Percentiles rank a stretch among this genome's conserved stretches.
Evolutionary conservation across 192 early-diverging fungal species (phyloP).

Genomic region (Podila minutissima): DNA sequence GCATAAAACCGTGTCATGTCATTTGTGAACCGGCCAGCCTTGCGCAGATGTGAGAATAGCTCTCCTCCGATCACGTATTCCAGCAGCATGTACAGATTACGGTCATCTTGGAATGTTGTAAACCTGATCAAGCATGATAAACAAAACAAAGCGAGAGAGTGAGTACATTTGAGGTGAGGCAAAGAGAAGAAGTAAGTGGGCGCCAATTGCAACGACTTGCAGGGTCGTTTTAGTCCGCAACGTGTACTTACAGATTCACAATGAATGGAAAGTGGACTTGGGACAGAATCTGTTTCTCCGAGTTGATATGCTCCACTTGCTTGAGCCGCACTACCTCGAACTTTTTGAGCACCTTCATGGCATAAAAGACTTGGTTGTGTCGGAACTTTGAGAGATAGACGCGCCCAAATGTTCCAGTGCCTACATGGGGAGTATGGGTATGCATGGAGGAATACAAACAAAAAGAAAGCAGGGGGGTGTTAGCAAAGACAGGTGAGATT

Average conservation of each 20-base stretch:
- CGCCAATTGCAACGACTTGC: neutral
- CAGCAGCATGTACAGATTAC: slow-evolving; percentile 93
- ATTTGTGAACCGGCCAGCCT: slow-evolving; percentile 88
- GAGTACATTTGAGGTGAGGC: neutral
- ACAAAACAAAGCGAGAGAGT: neutral
- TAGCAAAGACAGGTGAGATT: neutral
- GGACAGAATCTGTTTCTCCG: slow-evolving; percentile 81
- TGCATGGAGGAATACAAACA: slow-evolving; percentile 2
- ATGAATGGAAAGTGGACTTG: slow-evolving; percentile 82
- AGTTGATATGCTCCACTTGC: slow-evolving; percentile 89
- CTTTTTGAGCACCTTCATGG: slow-evolving; percentile 90
- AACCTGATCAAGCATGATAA: slow-evolving; percentile 61
- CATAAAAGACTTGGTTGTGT: slow-evolving; percentile 74
- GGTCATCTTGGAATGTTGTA: slow-evolving; percentile 96
- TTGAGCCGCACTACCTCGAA: slow-evolving; percentile 83
- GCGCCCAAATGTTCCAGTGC: slow-evolving; percentile 97
- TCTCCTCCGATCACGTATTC: slow-evolving; percentile 98
- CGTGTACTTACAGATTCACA: slow-evolving; percentile 71
- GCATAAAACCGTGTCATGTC: slow-evolving; percentile 93
- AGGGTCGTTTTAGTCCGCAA: no score
- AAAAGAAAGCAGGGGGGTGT: neutral
- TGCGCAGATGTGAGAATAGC: slow-evolving; percentile 94
- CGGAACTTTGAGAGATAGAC: slow-evolving; percentile 89
- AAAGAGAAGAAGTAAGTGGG: neutral
- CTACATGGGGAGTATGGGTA: slow-evolving; percentile 51